These are phyloP conservation scores for Kickxella alabastrina DNA, from an alignment of 192 early-diverging fungal genomes.

Conservation along the genomic window DNA sequence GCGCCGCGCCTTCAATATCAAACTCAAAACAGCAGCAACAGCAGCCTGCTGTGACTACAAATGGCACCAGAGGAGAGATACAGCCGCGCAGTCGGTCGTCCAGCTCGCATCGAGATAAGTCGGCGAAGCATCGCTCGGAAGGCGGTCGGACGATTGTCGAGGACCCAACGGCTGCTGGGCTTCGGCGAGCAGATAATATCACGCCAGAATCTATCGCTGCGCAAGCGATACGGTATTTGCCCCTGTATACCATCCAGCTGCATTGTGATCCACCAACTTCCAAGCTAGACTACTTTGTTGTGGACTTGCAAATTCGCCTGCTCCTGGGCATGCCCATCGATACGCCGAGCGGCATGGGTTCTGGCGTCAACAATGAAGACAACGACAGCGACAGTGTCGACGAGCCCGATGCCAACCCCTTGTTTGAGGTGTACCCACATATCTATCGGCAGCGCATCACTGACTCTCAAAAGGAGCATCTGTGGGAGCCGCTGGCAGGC, in stretches of 20 bases:
- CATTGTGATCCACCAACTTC: constrained; percentile 31
- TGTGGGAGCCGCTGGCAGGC: constrained; percentile 66
- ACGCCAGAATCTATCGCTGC: constrained; percentile 37
- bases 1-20: neutral
- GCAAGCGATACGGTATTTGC: constrained; percentile 58
- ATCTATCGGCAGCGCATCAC: constrained; percentile 54
- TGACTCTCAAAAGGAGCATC: constrained; percentile 59
- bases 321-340: constrained; percentile 54
- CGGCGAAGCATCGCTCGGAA: constrained; percentile 3
- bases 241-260: constrained; percentile 69
- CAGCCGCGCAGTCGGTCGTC: too few relatives aligned
- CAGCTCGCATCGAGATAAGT: constrained; percentile 1
- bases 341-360: constrained; percentile 10
- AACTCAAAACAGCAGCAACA: neutral
- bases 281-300: constrained; percentile 58
- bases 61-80: too few relatives aligned
- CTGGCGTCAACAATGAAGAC: neutral
- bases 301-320: constrained; percentile 64
- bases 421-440: constrained; percentile 60
- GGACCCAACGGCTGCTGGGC: neutral
- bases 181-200: constrained; percentile 5
- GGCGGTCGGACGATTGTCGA: constrained; percentile 36
- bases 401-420: constrained; percentile 19
- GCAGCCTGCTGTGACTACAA: too few relatives aligned
- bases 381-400: constrained; percentile 1